Conservation (phyloP, 2,329 filamentous ascomycete species). For the Stylonectria norvegica region DNA sequence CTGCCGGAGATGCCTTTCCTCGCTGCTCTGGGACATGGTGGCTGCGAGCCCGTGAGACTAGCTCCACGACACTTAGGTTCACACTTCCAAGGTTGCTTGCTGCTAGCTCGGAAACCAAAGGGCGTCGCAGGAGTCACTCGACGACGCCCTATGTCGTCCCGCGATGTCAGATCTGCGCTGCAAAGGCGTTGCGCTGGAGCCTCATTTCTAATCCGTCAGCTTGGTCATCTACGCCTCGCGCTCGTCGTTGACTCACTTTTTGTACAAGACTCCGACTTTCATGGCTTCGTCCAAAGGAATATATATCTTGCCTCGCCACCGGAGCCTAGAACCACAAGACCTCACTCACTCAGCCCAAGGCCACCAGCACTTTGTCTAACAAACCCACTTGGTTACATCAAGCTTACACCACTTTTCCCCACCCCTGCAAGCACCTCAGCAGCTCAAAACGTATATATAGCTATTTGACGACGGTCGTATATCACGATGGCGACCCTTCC, state of each 20-base stretch:
- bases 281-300: background rate
- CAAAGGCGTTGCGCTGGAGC: too few relatives aligned
- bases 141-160: too few relatives aligned
- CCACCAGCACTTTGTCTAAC: background rate
- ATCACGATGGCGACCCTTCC: constrained; percentile 8
- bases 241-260: background rate
- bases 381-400: background rate
- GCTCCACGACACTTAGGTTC: too few relatives aligned
- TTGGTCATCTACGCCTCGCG: too few relatives aligned
- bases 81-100: too few relatives aligned
- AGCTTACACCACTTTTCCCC: constrained; percentile 9
- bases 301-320: background rate
- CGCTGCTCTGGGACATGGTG: too few relatives aligned
- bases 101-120: too few relatives aligned
- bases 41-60: too few relatives aligned
- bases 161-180: too few relatives aligned
- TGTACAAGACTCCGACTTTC: background rate
- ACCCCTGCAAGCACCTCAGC: constrained; percentile 18
- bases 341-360: constrained; percentile 14
- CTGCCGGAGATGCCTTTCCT: too few relatives aligned
- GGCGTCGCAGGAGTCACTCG: too few relatives aligned
- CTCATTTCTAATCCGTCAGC: background rate
- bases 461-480: constrained; percentile 13
- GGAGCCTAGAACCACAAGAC: background rate
- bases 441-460: constrained; percentile 23